phyloP scores from a whole-genome alignment of 2,329 filamentous ascomycete genomes.

The Helicocarpus griseus region DNA sequence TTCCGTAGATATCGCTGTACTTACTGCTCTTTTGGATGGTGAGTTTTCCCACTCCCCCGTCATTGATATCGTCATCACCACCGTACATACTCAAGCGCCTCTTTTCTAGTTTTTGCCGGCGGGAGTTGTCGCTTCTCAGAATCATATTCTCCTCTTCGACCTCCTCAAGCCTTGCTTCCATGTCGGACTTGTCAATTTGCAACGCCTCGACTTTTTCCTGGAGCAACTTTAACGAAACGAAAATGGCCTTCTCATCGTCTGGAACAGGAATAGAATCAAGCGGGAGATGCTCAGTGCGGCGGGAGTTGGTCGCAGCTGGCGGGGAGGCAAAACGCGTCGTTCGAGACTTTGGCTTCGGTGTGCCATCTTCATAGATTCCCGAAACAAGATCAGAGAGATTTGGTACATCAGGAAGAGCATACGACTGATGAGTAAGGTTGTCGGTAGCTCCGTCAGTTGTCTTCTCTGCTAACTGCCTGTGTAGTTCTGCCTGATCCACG shows the following conservation, averaged over 20 bases:
- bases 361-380: conserved; percentile 48
- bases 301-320: conserved; percentile 23
- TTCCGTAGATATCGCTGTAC: conserved; percentile 21
- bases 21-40: conserved; percentile 31
- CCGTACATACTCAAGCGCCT: conserved; percentile 22
- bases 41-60: conserved; percentile 22
- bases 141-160: conserved; percentile 44
- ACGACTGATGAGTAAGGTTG: conserved; percentile 48
- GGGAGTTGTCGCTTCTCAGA: conserved; percentile 36
- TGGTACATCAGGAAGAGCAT: conserved; percentile 50
- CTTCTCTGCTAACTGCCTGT: conserved; percentile 14
- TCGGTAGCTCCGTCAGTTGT: conserved; percentile 20
- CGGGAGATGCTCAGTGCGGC: conserved; percentile 30
- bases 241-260: conserved; percentile 53
- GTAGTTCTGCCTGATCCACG: neutral
- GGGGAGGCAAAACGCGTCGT: conserved; percentile 46
- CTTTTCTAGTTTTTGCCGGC: conserved; percentile 26
- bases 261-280: conserved; percentile 49
- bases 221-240: conserved; percentile 49
- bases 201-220: conserved; percentile 49
- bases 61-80: conserved; percentile 38
- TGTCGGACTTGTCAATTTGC: conserved; percentile 45
- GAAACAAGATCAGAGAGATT: conserved; percentile 54
- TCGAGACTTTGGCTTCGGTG: conserved; percentile 43
- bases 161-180: conserved; percentile 40